Conservation (phyloP, 2,329 filamentous ascomycete species). For the Claviceps arundinis region DNA sequence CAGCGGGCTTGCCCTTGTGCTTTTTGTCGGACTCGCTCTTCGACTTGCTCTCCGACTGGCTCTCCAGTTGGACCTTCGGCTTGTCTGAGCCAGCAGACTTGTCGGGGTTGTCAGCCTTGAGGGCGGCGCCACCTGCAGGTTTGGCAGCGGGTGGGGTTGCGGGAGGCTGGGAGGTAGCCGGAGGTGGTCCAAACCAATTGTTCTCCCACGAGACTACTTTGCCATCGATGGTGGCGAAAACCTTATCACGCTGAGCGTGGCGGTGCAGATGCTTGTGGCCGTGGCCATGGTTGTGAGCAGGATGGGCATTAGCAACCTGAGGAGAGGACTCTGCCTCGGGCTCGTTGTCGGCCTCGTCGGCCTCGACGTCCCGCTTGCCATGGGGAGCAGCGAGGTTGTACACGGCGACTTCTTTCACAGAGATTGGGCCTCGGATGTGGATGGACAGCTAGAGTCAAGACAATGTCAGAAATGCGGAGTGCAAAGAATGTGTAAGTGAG, state of each 20-base stretch:
- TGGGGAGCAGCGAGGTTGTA: slow-evolving; percentile 40
- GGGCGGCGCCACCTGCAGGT: slow-evolving; percentile 8
- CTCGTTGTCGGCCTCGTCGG: slow-evolving; percentile 3
- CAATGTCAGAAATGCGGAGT: neutral
- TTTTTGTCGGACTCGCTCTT: neutral
- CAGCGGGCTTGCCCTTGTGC: slow-evolving; percentile 1
- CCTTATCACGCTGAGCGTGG: slow-evolving; percentile 28
- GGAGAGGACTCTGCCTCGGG: neutral
- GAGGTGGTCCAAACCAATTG: slow-evolving; percentile 28
- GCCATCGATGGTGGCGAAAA: slow-evolving; percentile 47
- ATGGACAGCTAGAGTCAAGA: slow-evolving; percentile 44
- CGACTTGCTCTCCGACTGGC: neutral
- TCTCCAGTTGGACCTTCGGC: neutral
- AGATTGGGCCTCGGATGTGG: slow-evolving; percentile 58
- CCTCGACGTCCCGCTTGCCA: slow-evolving; percentile 13
- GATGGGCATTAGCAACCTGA: slow-evolving; percentile 11
- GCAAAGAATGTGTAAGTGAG: neutral
- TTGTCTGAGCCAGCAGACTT: neutral
- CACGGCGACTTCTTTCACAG: slow-evolving; percentile 54
- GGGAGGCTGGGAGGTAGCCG: slow-evolving; percentile 3
- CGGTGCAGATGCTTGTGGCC: slow-evolving; percentile 38
- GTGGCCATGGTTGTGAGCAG: slow-evolving; percentile 23
- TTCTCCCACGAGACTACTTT: slow-evolving; percentile 45
- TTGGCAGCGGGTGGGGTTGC: slow-evolving; percentile 4
- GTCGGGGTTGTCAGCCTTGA: neutral